phyloP scores from a whole-genome alignment of 2,329 filamentous ascomycete genomes.

The Harringtonia lauricola region DNA sequence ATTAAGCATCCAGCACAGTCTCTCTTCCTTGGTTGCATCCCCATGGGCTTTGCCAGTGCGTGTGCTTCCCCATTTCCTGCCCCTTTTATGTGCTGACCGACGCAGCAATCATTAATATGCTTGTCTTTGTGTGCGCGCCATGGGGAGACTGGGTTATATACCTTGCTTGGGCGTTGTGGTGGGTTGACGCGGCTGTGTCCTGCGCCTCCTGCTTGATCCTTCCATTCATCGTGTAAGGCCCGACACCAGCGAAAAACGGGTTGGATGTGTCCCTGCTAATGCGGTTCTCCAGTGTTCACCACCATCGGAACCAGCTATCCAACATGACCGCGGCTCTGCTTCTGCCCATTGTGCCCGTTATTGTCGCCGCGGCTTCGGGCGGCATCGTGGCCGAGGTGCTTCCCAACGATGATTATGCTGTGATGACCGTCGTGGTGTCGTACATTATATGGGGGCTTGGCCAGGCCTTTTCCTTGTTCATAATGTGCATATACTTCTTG shows the following conservation, averaged over 20 bases:
- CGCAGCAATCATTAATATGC: slow-evolving; percentile 44
- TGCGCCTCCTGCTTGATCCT: slow-evolving; percentile 33
- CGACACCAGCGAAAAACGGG: too few relatives aligned
- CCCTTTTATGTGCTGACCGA: not conserved
- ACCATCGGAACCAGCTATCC: slow-evolving; percentile 18
- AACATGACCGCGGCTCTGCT: slow-evolving; percentile 49
- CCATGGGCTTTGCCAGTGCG: slow-evolving; percentile 46
- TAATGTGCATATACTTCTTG: slow-evolving; percentile 59
- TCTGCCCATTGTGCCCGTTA: slow-evolving; percentile 49
- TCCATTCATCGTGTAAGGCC: slow-evolving; percentile 41
- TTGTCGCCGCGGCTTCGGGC: slow-evolving; percentile 53
- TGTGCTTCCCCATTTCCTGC: not conserved
- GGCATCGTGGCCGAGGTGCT: slow-evolving; percentile 53
- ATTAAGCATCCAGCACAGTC: slow-evolving; percentile 50
- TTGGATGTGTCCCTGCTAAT: not conserved
- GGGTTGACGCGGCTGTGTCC: slow-evolving; percentile 35
- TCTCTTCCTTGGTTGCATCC: slow-evolving; percentile 51
- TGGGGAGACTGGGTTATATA: slow-evolving; percentile 43
- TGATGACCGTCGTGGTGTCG: slow-evolving; percentile 51
- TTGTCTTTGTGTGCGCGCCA: slow-evolving; percentile 44
- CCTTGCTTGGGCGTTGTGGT: slow-evolving; percentile 42
- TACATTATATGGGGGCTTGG: slow-evolving; percentile 62
- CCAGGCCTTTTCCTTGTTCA: slow-evolving; percentile 43
- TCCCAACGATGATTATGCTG: slow-evolving; percentile 38
- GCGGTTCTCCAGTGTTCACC: slow-evolving; percentile 9